Percentiles rank a stretch among this genome's conserved stretches.
Evolutionary conservation across 208 protist species (phyloP).

Genomic region (Balamuthia mandrillaris): DNA sequence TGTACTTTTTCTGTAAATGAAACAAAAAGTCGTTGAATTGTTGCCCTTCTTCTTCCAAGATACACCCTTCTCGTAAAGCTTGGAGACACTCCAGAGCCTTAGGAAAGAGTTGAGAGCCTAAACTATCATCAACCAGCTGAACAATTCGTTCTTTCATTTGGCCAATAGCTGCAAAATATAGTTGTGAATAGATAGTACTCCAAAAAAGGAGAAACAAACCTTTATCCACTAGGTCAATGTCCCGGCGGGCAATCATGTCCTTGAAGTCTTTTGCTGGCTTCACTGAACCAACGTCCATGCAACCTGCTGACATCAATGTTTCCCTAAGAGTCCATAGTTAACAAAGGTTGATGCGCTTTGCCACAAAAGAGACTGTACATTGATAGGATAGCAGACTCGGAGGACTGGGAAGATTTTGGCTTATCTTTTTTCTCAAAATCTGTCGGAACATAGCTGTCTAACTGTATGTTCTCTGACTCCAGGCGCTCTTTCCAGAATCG

Average conservation of each 20-base stretch:
- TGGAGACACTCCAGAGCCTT: constrained; percentile 74
- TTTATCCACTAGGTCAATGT: constrained; percentile 59
- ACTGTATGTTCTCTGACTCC: neutral
- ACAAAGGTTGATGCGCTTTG: neutral
- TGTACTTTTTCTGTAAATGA: too few species aligned
- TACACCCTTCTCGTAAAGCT: constrained; percentile 73
- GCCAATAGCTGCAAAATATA: constrained; percentile 55
- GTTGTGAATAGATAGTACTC: neutral
- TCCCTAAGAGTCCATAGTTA: neutral
- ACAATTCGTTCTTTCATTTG: constrained; percentile 70
- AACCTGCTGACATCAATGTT: constrained; percentile 38
- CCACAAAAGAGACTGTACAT: too few species aligned
- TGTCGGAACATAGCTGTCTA: neutral
- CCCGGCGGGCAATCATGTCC: constrained; percentile 56
- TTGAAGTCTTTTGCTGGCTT: constrained; percentile 53
- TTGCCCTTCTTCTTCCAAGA: constrained; percentile 72
- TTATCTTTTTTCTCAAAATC: neutral
- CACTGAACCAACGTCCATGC: constrained; percentile 53
- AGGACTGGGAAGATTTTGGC: too few species aligned
- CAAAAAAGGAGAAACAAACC: neutral
- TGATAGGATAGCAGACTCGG: too few species aligned
- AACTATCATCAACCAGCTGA: constrained; percentile 70
- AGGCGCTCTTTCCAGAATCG: neutral
- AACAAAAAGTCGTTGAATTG: too few species aligned
- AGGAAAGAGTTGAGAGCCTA: constrained; percentile 70